Evolutionary conservation across 2,329 filamentous ascomycete species (phyloP).

Genomic region (Colletotrichum paranaense): DNA sequence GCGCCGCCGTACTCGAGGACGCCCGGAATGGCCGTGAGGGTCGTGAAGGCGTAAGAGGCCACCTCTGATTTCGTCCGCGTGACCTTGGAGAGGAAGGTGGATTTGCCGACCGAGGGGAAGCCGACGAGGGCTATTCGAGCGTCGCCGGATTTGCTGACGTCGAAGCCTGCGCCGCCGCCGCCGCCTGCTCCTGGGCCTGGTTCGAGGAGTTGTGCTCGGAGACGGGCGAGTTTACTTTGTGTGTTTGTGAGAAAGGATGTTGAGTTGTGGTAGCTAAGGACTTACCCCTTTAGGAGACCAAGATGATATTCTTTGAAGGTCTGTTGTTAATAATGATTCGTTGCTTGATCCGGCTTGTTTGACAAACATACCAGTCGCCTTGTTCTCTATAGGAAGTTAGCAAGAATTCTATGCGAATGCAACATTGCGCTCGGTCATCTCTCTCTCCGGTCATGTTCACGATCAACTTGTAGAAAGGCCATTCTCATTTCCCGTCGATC

Average conservation of each 20-base stretch:
- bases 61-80: conserved; percentile 98
- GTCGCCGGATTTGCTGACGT: conserved; percentile 96
- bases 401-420: conserved; percentile 8
- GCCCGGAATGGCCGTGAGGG: conserved; percentile 94
- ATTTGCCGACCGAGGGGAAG: conserved; percentile 99
- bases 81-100: conserved; percentile 98
- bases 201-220: conserved; percentile 94
- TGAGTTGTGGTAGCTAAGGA: not conserved
- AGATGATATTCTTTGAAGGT: conserved; percentile 87
- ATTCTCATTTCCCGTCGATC: not conserved
- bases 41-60: conserved; percentile 97
- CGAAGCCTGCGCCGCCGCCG: conserved; percentile 86
- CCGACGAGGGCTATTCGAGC: conserved; percentile 96
- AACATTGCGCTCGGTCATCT: not conserved
- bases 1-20: conserved; percentile 98
- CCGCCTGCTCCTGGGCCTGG: conserved; percentile 83
- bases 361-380: conserved; percentile 85
- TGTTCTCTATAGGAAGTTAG: conserved; percentile 79
- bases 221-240: conserved; percentile 89
- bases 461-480: not conserved
- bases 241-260: not conserved
- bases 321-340: conserved; percentile 13
- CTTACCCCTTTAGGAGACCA: conserved; percentile 94
- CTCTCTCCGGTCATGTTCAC: not conserved
- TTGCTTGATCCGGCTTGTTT: not conserved